Conservation (phyloP, 306 rosid genomes). For the Leucaena leucocephala region DNA sequence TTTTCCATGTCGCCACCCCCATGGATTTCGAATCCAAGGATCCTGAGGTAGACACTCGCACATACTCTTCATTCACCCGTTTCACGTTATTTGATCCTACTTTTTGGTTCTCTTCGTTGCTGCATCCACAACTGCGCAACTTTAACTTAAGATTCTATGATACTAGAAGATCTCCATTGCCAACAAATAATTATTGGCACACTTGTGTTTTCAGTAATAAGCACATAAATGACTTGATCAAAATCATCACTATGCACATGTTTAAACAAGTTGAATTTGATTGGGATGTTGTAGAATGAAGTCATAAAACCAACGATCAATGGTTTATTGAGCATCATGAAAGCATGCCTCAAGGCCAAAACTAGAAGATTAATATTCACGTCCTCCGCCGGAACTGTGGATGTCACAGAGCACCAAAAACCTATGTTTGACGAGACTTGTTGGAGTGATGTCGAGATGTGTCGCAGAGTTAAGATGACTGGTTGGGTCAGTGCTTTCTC, state of each 20-base stretch:
- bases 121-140: too few species aligned
- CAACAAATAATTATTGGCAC: too few species aligned
- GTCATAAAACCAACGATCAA: constrained; percentile 72
- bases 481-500: constrained; percentile 60
- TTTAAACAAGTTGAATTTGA: neutral
- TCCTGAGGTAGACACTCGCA: constrained; percentile 56
- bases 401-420: constrained; percentile 42
- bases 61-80: too few species aligned
- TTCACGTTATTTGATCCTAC: too few species aligned
- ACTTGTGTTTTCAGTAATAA: too few species aligned
- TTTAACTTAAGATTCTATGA: too few species aligned
- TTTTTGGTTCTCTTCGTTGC: too few species aligned
- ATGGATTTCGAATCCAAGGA: constrained; percentile 83
- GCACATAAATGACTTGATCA: neutral
- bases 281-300: constrained; percentile 58
- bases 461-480: constrained; percentile 57
- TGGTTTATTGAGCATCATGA: constrained; percentile 67
- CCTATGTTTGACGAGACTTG: constrained; percentile 49
- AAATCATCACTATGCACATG: neutral
- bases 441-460: constrained; percentile 72
- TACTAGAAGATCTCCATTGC: neutral
- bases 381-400: constrained; percentile 72
- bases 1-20: constrained; percentile 88
- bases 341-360: constrained; percentile 61
- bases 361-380: constrained; percentile 65